These are phyloP conservation scores for Carex myosuroides DNA, from an alignment of 176 grass and related monocot genomes.

Conservation along the genomic window DNA sequence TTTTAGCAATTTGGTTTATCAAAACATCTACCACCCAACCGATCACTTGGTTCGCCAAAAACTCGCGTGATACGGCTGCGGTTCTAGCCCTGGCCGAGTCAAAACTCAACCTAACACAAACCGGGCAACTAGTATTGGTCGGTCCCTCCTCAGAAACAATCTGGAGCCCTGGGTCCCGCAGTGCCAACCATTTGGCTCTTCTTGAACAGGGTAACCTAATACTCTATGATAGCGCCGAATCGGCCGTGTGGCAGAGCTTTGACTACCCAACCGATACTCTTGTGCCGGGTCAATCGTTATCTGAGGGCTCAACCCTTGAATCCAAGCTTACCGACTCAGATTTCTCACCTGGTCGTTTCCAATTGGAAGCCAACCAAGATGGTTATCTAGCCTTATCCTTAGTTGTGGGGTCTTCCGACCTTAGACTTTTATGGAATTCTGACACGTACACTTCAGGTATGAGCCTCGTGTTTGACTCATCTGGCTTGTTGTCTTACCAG, in stretches of 20 bases:
- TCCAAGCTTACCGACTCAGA: conserved; percentile 15
- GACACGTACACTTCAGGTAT: background rate
- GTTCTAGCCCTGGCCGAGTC: background rate
- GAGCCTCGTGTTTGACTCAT: conserved; percentile 26
- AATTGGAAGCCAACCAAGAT: no score
- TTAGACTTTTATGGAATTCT: background rate
- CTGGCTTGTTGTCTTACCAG: conserved; percentile 9
- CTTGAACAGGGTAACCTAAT: conserved; percentile 15
- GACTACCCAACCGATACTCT: background rate
- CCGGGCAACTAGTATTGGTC: background rate
- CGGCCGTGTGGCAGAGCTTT: conserved; percentile 13
- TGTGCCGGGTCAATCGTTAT: conserved; percentile 2
- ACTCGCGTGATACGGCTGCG: background rate
- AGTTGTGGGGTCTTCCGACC: background rate
- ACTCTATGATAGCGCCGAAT: background rate
- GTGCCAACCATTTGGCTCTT: background rate
- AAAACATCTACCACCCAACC: background rate
- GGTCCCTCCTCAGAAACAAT: background rate
- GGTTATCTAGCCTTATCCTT: no score
- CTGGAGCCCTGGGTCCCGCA: background rate
- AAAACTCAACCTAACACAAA: conserved; percentile 10
- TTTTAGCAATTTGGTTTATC: conserved; percentile 35
- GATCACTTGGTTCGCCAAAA: conserved; percentile 33
- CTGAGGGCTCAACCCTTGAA: background rate
- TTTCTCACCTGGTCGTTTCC: conserved; percentile 23